A percentile compares a stretch with the other conserved stretches of the same genome.
phyloP scores from a whole-genome alignment of 2,329 filamentous ascomycete genomes.

The Penicillium aurantiogriseum region DNA sequence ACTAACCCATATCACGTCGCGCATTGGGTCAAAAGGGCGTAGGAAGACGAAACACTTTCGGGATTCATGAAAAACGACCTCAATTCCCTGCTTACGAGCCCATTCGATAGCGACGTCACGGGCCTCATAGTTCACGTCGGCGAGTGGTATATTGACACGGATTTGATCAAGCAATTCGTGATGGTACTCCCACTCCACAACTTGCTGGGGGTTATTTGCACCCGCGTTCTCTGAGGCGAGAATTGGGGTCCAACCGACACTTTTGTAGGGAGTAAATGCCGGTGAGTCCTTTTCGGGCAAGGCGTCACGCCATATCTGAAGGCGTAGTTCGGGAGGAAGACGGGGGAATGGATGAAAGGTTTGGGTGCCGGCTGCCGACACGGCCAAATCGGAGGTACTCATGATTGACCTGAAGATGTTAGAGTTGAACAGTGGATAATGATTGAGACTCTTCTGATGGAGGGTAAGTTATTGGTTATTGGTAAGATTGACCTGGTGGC shows the following conservation, averaged over 20 bases:
- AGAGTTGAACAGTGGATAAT: background rate
- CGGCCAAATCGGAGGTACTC: background rate
- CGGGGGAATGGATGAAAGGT: background rate
- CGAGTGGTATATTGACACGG: background rate
- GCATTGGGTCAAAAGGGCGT: background rate
- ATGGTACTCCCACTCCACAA: background rate
- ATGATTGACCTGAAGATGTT: background rate
- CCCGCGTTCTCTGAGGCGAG: background rate
- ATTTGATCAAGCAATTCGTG: background rate
- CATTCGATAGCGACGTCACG: background rate
- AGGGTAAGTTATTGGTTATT: no score
- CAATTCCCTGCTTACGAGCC: background rate
- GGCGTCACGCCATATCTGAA: background rate
- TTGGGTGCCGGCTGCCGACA: background rate
- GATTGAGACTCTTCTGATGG: background rate
- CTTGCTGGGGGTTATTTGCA: accelerated
- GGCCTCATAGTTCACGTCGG: background rate
- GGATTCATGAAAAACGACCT: background rate
- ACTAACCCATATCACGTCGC: background rate
- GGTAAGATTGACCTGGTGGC: no score
- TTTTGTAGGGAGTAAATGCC: background rate
- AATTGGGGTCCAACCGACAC: background rate
- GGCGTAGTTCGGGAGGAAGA: background rate
- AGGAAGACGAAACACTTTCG: background rate
- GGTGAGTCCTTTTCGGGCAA: background rate